phyloP scores from a whole-genome alignment of 176 grass and related monocot genomes.

The Carex myosuroides region DNA sequence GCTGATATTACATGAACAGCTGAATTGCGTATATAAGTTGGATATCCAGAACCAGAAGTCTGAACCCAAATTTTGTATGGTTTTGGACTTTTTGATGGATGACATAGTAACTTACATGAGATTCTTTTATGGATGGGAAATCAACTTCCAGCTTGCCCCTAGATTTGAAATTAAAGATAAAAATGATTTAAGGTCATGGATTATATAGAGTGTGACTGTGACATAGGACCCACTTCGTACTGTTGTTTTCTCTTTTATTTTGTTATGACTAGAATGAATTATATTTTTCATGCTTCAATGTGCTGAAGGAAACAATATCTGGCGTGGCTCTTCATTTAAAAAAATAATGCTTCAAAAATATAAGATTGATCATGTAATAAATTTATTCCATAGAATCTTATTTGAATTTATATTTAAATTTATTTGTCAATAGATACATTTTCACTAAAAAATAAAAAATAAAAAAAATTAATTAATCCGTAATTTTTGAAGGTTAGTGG shows the following conservation, averaged over 20 bases:
- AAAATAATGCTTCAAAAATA: neutral
- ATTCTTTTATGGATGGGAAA: neutral
- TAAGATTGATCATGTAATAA: neutral
- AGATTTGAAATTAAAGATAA: neutral
- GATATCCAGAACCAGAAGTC: neutral
- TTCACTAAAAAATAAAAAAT: neutral
- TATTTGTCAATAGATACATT: neutral
- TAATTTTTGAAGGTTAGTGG: no score
- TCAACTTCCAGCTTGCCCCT: neutral
- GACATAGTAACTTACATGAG: neutral
- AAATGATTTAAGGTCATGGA: no score
- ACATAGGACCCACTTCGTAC: no score
- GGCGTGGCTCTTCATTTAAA: neutral
- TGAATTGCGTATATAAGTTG: neutral
- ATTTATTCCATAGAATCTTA: neutral
- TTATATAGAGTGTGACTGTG: no score
- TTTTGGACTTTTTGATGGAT: neutral
- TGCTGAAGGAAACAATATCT: neutral
- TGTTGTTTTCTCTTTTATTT: no score
- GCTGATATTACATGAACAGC: no score
- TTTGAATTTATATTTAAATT: no score
- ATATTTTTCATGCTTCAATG: neutral
- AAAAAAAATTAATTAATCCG: neutral
- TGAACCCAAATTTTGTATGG: neutral
- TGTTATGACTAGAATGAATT: no score